A percentile compares a stretch with the other conserved stretches of the same genome.
Conservation (phyloP, 129 eudicot genomes). For the Mikania micrantha region DNA sequence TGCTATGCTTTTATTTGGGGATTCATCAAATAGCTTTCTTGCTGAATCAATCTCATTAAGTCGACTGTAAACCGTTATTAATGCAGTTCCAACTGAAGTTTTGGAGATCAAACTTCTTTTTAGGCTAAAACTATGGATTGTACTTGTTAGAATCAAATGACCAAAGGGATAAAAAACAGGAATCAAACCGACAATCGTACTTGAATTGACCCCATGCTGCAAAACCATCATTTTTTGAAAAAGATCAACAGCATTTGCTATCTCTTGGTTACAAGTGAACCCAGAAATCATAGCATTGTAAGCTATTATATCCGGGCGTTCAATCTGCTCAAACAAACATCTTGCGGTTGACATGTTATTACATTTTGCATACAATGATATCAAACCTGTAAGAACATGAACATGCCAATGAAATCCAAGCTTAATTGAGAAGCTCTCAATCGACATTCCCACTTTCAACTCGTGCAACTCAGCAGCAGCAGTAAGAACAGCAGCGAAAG, state of each 20-base stretch:
- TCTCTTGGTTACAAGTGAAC: slow-evolving; percentile 44
- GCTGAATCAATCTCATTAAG: slow-evolving; percentile 64
- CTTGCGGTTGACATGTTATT: slow-evolving; percentile 49
- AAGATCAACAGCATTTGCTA: slow-evolving; percentile 43
- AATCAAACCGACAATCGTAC: slow-evolving; percentile 73
- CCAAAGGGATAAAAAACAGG: slow-evolving; percentile 77
- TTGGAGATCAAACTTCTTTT: slow-evolving; percentile 42
- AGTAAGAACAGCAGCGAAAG: slow-evolving; percentile 62
- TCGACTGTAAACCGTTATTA: slow-evolving; percentile 76
- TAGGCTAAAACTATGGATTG: slow-evolving; percentile 65
- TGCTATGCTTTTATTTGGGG: slow-evolving; percentile 58
- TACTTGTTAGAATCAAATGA: slow-evolving; percentile 42
- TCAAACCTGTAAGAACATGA: slow-evolving; percentile 71
- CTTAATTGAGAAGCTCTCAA: slow-evolving; percentile 66
- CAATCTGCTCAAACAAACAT: slow-evolving; percentile 51
- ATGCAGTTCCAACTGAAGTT: slow-evolving; percentile 76
- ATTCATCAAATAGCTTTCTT: slow-evolving; percentile 69
- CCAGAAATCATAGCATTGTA: slow-evolving; percentile 87
- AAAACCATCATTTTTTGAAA: slow-evolving; percentile 43
- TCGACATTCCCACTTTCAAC: slow-evolving; percentile 52
- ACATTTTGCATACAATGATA: slow-evolving; percentile 72
- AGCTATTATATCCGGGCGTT: slow-evolving; percentile 62
- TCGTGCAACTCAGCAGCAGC: slow-evolving; percentile 67
- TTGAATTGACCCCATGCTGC: slow-evolving; percentile 55
- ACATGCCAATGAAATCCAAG: slow-evolving; percentile 55